These are phyloP conservation scores for Beauveria sp. DNA, from an alignment of 2,329 filamentous ascomycete genomes.

Conservation along the genomic window DNA sequence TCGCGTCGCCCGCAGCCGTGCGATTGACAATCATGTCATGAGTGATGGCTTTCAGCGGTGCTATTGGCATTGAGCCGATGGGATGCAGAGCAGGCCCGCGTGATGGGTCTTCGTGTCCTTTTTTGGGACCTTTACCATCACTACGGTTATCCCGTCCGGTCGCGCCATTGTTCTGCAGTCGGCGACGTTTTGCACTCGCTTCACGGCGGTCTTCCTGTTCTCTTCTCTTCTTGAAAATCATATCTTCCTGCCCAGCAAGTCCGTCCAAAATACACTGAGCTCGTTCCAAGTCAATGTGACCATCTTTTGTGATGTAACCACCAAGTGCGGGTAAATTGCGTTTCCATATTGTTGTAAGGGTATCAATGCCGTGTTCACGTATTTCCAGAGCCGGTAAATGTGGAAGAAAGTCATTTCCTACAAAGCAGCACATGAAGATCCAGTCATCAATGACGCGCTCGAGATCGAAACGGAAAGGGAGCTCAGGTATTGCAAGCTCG, in stretches of 20 bases:
- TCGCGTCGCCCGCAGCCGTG: slow-evolving; percentile 57
- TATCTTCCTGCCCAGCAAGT: slow-evolving; percentile 85
- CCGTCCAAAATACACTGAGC: slow-evolving; percentile 85
- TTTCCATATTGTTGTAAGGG: slow-evolving; percentile 92
- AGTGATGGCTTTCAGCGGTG: slow-evolving; percentile 54
- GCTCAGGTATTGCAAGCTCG: slow-evolving; percentile 74
- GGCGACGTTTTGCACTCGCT: slow-evolving; percentile 70
- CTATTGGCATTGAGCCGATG: slow-evolving; percentile 44
- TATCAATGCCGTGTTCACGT: slow-evolving; percentile 93
- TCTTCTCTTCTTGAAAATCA: slow-evolving; percentile 82
- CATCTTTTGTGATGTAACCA: slow-evolving; percentile 93
- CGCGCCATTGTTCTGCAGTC: slow-evolving; percentile 49
- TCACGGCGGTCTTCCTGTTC: slow-evolving; percentile 79
- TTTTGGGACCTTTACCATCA: slow-evolving; percentile 15
- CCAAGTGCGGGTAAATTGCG: slow-evolving; percentile 88
- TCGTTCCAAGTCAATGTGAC: slow-evolving; percentile 76
- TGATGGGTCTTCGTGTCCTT: slow-evolving; percentile 29
- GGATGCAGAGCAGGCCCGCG: slow-evolving; percentile 27
- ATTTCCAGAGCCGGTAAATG: slow-evolving; percentile 97
- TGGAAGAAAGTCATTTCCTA: slow-evolving; percentile 96
- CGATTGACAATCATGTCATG: slow-evolving; percentile 85
- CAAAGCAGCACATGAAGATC: slow-evolving; percentile 99
- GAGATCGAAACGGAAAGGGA: slow-evolving; percentile 85
- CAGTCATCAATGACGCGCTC: slow-evolving; percentile 94
- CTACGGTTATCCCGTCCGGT: slow-evolving; percentile 14